A percentile compares a stretch with the other conserved stretches of the same genome.
Conservation (phyloP, 176 grass and related monocot genomes). For the Puccinellia tenuiflora region DNA sequence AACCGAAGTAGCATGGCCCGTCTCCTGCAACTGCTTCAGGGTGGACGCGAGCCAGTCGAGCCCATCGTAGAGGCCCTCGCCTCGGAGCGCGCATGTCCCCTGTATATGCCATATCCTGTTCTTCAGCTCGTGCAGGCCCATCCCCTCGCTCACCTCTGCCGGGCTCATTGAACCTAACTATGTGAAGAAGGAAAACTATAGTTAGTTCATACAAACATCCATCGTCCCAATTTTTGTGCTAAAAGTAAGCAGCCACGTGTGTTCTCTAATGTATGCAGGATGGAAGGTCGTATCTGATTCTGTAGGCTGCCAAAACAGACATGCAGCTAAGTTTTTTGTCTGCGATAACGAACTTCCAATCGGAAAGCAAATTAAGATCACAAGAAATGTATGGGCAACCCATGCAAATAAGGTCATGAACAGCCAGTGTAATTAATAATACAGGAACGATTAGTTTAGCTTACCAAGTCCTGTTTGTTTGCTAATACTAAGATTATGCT, state of each 20-base stretch:
- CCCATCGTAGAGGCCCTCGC: conserved; percentile 88
- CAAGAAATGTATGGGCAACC: background rate
- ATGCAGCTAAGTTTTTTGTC: background rate
- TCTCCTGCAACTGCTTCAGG: conserved; percentile 63
- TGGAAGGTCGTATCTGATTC: background rate
- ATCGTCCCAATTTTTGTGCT: background rate
- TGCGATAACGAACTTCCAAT: background rate
- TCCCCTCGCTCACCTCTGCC: conserved; percentile 60
- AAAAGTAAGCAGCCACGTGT: background rate
- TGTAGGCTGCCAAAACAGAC: background rate
- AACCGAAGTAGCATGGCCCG: conserved; percentile 58
- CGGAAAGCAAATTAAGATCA: background rate
- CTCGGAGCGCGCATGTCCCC: conserved; percentile 70
- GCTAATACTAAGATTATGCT: conserved; percentile 85
- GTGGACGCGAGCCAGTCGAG: conserved; percentile 87
- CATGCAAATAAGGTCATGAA: background rate
- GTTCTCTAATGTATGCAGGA: background rate
- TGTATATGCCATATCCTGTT: conserved; percentile 86
- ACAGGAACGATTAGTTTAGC: conserved; percentile 15
- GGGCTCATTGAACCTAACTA: conserved; percentile 83
- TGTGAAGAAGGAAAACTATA: background rate
- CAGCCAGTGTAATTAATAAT: background rate
- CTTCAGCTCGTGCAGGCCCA: conserved; percentile 62
- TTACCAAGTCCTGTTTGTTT: conserved; percentile 94
- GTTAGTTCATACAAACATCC: background rate